phyloP scores from a whole-genome alignment of 2,329 filamentous ascomycete genomes.

The Aspergillus udagawae region DNA sequence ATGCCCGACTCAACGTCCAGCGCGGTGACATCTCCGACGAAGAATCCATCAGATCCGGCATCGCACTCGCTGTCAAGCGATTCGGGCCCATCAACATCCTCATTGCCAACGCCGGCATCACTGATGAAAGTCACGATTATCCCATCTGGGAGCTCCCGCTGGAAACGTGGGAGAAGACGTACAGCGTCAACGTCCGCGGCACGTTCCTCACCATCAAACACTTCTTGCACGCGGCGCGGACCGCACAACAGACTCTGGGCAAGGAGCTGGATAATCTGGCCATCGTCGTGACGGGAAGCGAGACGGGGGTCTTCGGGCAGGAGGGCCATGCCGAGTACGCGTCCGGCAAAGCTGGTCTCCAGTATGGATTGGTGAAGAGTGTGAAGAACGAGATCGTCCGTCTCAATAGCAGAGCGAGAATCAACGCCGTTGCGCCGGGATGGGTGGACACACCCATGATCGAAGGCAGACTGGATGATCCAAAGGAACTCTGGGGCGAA shows the following conservation, averaged over 20 bases:
- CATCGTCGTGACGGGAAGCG: conserved; percentile 52
- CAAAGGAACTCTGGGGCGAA: conserved; percentile 48
- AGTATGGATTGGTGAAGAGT: conserved; percentile 50
- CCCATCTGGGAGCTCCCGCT: conserved; percentile 52
- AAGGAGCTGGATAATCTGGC: conserved; percentile 48
- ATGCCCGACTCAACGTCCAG: conserved; percentile 38
- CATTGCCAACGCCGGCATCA: conserved; percentile 51
- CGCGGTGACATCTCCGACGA: conserved; percentile 49
- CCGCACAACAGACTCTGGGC: conserved; percentile 34
- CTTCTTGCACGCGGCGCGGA: conserved; percentile 45
- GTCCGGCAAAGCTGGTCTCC: conserved; percentile 48
- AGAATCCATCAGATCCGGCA: conserved; percentile 39
- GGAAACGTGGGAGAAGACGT: conserved; percentile 51
- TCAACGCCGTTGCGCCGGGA: conserved; percentile 51
- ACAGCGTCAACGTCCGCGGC: conserved; percentile 48
- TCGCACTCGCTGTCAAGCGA: conserved; percentile 39
- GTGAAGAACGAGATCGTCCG: conserved; percentile 55
- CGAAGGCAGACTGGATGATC: conserved; percentile 48
- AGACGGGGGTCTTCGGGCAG: conserved; percentile 50
- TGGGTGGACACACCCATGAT: conserved; percentile 48
- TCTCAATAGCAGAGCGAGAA: conserved; percentile 48
- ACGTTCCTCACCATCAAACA: conserved; percentile 56
- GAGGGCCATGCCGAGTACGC: conserved; percentile 51
- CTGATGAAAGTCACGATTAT: conserved; percentile 46
- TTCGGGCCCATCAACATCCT: conserved; percentile 53